These are phyloP conservation scores for Venturia aucupariae DNA, from an alignment of 2,329 filamentous ascomycete species.

Conservation along the genomic window DNA sequence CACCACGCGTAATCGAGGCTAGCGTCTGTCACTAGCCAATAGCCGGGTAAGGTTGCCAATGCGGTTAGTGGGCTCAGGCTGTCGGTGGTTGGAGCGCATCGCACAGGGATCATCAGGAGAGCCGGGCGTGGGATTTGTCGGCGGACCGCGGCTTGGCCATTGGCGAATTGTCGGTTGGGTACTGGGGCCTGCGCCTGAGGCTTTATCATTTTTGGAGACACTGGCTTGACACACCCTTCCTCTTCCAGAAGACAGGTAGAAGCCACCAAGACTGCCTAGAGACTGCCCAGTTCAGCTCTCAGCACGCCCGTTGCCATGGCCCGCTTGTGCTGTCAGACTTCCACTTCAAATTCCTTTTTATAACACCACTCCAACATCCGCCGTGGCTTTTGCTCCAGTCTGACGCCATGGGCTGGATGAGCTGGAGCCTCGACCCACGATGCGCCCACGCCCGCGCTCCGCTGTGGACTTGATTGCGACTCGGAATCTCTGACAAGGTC, in stretches of 20 bases:
- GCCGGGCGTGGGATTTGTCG: neutral
- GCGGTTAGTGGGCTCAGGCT: neutral
- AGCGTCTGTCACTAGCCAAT: neutral
- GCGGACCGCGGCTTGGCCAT: neutral
- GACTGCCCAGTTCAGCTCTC: neutral
- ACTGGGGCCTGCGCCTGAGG: neutral
- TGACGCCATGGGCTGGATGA: too few species aligned
- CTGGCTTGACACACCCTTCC: neutral
- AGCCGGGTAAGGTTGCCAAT: neutral
- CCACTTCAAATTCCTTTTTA: neutral
- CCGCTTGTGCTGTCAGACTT: neutral
- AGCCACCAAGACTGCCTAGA: neutral
- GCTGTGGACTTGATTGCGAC: neutral
- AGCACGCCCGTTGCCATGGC: neutral
- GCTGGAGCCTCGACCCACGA: neutral
- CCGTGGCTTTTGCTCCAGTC: too few species aligned
- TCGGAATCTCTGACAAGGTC: neutral
- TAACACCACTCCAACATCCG: neutral
- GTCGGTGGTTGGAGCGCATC: neutral
- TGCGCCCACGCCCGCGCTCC: too few species aligned
- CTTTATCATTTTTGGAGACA: slow-evolving; percentile 1
- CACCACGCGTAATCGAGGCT: neutral
- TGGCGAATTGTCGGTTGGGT: neutral
- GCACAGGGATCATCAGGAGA: neutral
- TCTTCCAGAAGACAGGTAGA: neutral